phyloP scores from a whole-genome alignment of 306 rosid species.

The Cucumis melo region DNA sequence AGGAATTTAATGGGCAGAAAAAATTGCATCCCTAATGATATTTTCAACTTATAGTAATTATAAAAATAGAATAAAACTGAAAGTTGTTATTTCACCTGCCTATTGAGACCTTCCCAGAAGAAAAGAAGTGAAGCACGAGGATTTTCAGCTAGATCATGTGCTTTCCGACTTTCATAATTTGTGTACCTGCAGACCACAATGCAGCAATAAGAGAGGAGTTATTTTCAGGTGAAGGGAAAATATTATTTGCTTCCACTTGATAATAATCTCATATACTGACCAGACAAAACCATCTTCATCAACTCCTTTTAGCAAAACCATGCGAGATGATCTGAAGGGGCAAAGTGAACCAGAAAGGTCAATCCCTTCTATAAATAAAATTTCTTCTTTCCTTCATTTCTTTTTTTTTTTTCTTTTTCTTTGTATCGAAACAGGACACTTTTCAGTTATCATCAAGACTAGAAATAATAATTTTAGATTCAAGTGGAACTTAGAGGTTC shows the following conservation, averaged over 20 bases:
- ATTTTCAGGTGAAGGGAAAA: constrained; percentile 8
- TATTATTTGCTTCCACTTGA: neutral
- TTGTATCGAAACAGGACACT: neutral
- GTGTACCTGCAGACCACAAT: constrained; percentile 56
- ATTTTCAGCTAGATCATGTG: constrained; percentile 57
- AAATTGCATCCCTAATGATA: neutral
- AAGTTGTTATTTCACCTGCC: constrained; percentile 37
- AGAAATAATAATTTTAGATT: neutral
- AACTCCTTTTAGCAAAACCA: constrained; percentile 80
- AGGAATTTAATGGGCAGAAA: neutral
- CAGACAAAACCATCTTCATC: constrained; percentile 90
- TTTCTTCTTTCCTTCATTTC: neutral
- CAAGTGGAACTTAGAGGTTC: neutral
- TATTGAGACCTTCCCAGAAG: constrained; percentile 78
- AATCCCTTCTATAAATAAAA: neutral
- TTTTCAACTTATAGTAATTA: neutral
- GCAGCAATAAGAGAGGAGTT: constrained; percentile 13
- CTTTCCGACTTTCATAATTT: constrained; percentile 86
- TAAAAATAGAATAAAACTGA: neutral
- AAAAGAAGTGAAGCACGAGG: constrained; percentile 81
- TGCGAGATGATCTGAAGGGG: constrained; percentile 68
- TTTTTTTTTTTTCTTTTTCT: too few relatives aligned
- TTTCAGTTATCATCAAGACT: neutral
- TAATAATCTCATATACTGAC: constrained; percentile 30
- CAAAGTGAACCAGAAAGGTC: constrained; percentile 16